These are phyloP conservation scores for Plantago ovata DNA, from an alignment of 257 asterid species.

Conservation along the genomic window DNA sequence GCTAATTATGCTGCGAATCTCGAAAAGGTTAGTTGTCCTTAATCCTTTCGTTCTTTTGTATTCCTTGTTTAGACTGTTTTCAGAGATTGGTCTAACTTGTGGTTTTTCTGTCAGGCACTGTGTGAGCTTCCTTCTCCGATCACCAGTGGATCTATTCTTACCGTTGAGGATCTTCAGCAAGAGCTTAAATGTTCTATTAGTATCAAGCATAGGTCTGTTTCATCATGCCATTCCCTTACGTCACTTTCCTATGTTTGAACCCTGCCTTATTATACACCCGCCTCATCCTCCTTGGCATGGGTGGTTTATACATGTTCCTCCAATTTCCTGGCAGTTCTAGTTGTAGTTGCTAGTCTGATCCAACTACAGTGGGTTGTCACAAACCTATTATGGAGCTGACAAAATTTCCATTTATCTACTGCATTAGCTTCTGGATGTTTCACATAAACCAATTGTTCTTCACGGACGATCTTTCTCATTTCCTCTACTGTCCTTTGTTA, in stretches of 20 bases:
- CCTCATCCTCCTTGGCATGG: too few relatives aligned
- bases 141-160: constrained; percentile 74
- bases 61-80: neutral
- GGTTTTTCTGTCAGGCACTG: constrained; percentile 52
- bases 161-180: constrained; percentile 95
- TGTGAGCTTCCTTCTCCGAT: constrained; percentile 86
- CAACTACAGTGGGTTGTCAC: too few relatives aligned
- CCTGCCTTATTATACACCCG: too few relatives aligned
- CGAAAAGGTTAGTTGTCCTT: constrained; percentile 59
- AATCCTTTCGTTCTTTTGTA: constrained; percentile 1
- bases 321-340: too few relatives aligned
- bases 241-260: neutral
- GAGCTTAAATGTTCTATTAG: constrained; percentile 84
- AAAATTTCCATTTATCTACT: too few relatives aligned
- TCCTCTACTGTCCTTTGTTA: neutral
- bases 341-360: too few relatives aligned
- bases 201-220: constrained; percentile 73
- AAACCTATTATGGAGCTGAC: too few relatives aligned
- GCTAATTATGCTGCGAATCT: constrained; percentile 86
- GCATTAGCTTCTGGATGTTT: too few relatives aligned
- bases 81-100: constrained; percentile 10
- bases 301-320: too few relatives aligned
- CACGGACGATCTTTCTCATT: neutral
- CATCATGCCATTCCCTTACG: constrained; percentile 12
- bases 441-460: neutral